Conservation (phyloP, 257 asterid species). For the Handroanthus guayacan region DNA sequence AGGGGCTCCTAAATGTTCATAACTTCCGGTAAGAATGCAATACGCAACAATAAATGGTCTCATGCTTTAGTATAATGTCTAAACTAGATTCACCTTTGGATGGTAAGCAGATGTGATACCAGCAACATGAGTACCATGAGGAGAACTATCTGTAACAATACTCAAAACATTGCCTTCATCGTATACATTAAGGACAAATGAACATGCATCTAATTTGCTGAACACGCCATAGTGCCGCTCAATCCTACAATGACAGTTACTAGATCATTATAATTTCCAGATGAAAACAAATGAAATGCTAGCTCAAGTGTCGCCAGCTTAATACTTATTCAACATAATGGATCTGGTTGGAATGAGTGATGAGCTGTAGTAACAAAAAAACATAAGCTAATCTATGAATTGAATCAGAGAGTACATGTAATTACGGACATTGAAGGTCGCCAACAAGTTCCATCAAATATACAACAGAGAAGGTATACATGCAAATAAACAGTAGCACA, state of each 20-base stretch:
- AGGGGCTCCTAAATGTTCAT: constrained; percentile 77
- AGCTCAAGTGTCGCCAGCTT: constrained; percentile 31
- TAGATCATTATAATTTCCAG: constrained; percentile 36
- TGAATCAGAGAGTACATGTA: constrained; percentile 1
- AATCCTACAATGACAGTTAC: constrained; percentile 57
- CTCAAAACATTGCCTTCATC: constrained; percentile 86
- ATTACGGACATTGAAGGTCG: neutral
- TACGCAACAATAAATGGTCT: constrained; percentile 5
- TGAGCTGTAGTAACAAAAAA: constrained; percentile 13
- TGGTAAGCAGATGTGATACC: constrained; percentile 95
- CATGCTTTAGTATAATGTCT: constrained; percentile 28
- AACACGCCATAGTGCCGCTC: constrained; percentile 89
- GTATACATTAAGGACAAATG: constrained; percentile 76
- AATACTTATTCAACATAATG: constrained; percentile 29
- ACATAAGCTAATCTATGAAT: constrained; percentile 11
- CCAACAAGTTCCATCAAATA: constrained; percentile 12
- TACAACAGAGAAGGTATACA: neutral
- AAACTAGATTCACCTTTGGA: constrained; percentile 62
- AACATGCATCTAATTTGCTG: constrained; percentile 93
- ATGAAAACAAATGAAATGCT: constrained; percentile 26
- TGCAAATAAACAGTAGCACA: constrained; percentile 8
- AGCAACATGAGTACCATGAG: constrained; percentile 99
- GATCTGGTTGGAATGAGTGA: constrained; percentile 31
- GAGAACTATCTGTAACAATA: constrained; percentile 91
- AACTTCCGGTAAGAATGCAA: constrained; percentile 31